These are phyloP conservation scores for Tilletia indica DNA, from an alignment of 1,284 basidiomycete genomes.

Conservation along the genomic window DNA sequence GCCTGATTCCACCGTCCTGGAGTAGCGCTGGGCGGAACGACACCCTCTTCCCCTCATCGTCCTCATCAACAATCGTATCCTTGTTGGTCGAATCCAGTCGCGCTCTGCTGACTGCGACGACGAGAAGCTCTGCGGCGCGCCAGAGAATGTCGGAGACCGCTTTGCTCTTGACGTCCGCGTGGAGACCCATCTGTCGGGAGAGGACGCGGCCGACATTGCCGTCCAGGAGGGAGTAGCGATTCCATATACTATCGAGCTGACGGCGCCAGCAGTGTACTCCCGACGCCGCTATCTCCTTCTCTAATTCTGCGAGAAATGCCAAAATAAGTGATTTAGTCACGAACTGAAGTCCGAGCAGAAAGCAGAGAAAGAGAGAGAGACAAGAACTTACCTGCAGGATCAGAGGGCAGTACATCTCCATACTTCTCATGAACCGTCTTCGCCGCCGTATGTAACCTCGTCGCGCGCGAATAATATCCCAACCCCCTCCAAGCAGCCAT, in stretches of 20 bases:
- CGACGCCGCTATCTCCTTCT: constrained; percentile 81
- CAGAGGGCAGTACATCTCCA: constrained; percentile 68
- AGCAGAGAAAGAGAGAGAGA: neutral
- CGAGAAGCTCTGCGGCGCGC: constrained; percentile 40
- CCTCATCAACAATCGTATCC: no score
- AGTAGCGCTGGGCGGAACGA: constrained; percentile 10
- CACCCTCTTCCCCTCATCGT: constrained; percentile 8
- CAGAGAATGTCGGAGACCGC: constrained; percentile 44
- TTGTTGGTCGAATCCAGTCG: neutral
- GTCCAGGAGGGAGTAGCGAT: constrained; percentile 45
- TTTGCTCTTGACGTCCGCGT: constrained; percentile 46
- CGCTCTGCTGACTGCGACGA: constrained; percentile 18
- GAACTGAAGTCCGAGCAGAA: neutral
- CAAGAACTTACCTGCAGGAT: neutral
- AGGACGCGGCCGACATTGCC: constrained; percentile 51
- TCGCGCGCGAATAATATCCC: constrained; percentile 53
- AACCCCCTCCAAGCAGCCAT: constrained; percentile 51
- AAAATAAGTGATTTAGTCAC: neutral
- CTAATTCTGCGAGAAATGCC: constrained; percentile 63
- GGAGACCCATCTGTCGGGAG: constrained; percentile 44
- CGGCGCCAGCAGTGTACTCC: constrained; percentile 70
- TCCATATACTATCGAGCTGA: constrained; percentile 51
- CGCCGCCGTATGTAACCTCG: constrained; percentile 48
- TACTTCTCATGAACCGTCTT: constrained; percentile 40
- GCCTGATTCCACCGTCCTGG: constrained; percentile 53